A percentile compares a stretch with the other conserved stretches of the same genome.
phyloP scores from a whole-genome alignment of 208 protist species.

The Wallacemonas collosoma region DNA sequence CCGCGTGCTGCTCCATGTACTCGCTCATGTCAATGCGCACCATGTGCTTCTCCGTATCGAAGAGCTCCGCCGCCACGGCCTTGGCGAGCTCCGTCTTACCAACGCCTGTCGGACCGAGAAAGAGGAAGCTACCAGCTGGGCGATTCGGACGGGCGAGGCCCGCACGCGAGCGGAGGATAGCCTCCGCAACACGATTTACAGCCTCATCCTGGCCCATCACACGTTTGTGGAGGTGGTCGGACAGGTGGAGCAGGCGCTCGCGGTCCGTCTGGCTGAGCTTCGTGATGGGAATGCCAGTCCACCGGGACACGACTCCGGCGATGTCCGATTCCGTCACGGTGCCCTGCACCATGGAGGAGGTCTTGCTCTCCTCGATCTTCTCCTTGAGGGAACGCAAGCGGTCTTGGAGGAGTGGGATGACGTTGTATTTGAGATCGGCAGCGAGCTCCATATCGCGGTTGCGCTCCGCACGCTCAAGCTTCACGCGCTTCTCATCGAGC shows the following conservation, averaged over 20 bases:
- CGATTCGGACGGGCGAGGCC: constrained; percentile 69
- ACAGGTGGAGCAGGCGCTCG: constrained; percentile 64
- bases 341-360: constrained; percentile 47
- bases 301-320: constrained; percentile 90
- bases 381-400: constrained; percentile 73
- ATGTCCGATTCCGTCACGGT: constrained; percentile 87
- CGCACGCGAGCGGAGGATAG: constrained; percentile 90
- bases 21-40: constrained; percentile 97
- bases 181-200: constrained; percentile 88
- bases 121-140: constrained; percentile 93
- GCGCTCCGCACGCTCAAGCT: constrained; percentile 91
- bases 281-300: constrained; percentile 95
- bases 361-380: constrained; percentile 67
- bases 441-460: constrained; percentile 89
- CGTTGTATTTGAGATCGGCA: constrained; percentile 96
- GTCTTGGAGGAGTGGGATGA: constrained; percentile 95
- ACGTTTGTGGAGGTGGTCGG: constrained; percentile 41
- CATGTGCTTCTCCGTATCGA: constrained; percentile 94
- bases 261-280: constrained; percentile 77
- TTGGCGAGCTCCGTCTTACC: constrained; percentile 95
- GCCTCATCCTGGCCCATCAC: constrained; percentile 96
- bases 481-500: constrained; percentile 89
- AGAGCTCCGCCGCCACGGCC: constrained; percentile 90
- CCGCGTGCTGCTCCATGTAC: constrained; percentile 94
- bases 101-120: constrained; percentile 92